Base-by-base conservation (phyloP, 371 early-diverging fungal genomes). In the Syncephalastrum monosporum region DNA sequence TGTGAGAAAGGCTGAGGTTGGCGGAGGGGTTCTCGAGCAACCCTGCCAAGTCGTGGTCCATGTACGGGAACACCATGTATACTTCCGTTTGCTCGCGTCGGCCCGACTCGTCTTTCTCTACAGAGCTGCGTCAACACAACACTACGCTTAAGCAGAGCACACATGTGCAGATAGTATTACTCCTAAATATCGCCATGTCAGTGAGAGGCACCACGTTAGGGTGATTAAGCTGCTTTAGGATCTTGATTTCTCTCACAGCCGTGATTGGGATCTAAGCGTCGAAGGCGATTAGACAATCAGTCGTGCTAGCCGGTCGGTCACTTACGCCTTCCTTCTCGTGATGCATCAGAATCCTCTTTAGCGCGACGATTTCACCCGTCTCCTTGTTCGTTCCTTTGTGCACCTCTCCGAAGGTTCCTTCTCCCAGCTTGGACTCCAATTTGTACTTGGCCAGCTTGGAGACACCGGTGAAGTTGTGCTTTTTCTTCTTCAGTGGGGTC, bases 401-500 rank as follows among this genome's bases (percentile, higher is more conserved):
- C 5, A 98, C 98, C 57, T 94, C 94, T 47, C 98, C 98, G 81
- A 96, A 97, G 5, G 97, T 97, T 24, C 98, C 98, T 65, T 96
- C 94, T 45, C 98, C 98, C 24, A 97, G 77, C 72, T 91, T 94
- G 13, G 83, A 80, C 15, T 75, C 65, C 48, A 88, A 69, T 51
- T 90, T 85, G 56, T 91, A 94, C 56, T 88, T 84, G 15, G 79
- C 74, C 21, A 91, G 73, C 13, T 69, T 70, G n/a, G 89, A 89
- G 47, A 86, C 85, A 3, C 89, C 89, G 3, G 71, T 47, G 55
- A 77, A 87, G 33, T 47, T 48, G 53, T 56, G 67, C 15, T 33
- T 33, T 33, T 33, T 33, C 38, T 33, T 33, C 8, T 33, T 33
- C 38, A 33, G 10, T 10, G 38, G 38, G 7, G 38, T 33, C 38